Base-by-base conservation (phyloP, 164 flowering plant genomes). In the Magnolia sinica region DNA sequence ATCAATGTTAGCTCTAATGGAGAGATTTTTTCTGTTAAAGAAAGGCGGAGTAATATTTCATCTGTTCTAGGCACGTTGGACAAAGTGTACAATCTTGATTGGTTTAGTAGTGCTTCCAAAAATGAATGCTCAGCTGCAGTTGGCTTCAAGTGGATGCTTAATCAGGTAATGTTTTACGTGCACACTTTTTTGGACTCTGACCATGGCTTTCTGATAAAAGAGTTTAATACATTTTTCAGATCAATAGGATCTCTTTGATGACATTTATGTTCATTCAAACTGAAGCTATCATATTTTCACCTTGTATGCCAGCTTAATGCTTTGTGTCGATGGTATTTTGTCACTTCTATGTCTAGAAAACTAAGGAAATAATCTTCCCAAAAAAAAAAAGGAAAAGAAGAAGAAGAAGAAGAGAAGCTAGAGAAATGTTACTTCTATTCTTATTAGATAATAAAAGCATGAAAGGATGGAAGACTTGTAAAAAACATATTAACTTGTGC, bases 101-200 rank as follows among this genome's bases (percentile, higher is more conserved):
- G 87, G 88, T 78, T 75, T 27, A 84, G 70, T 59, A 87, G 89
- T 81, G 88, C 89, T 68, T 80, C 89, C 74, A 87, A 85, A 73
- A 87, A 85, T 67, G 86, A 84, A 70, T 87, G 89, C 80, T 78
- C 85, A 13, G 88, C 89, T 74, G 87, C 87, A 58, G 87, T 87
- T 72, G 89, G 89, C 50, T 83, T 87, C 76, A 87, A 87, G 76
- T 87, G 89, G 88, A 87, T 87, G 89, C 86, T 87, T 64, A 87
- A 87, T 82, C 89, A 87, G 87, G 89, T 85, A 68, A 63, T 5
- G 4, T 7, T 18, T 16, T 69, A 55, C 18, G 61, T 55, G 61
- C 18, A 55, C 13, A 2, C 2, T 11, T 55, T 16, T 55, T 11
- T 3, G 61, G 18, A 55, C 61, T 55, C 45, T 37, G 45, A 37